These are phyloP conservation scores for Kondoa malvinella DNA, from an alignment of 768 basidiomycete species.

Conservation along the genomic window DNA sequence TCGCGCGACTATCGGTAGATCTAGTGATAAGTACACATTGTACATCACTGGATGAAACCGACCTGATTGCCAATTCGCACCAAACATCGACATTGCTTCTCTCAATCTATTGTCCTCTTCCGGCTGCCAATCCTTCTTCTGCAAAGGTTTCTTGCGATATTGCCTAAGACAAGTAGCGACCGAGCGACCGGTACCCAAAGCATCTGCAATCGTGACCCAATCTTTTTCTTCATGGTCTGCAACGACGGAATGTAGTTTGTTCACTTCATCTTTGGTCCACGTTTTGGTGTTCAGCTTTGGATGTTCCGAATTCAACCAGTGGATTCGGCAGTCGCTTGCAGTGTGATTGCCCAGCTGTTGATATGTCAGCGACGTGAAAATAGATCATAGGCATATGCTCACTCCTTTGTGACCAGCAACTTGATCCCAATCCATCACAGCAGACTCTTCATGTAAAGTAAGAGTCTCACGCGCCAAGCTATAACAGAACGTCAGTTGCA, in stretches of 20 bases:
- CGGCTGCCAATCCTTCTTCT: conserved; percentile 6
- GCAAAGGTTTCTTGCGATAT: conserved; percentile 1
- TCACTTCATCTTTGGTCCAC: conserved; percentile 14
- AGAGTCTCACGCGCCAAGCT: no score
- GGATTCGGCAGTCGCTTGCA: conserved; percentile 14
- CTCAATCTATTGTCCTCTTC: conserved; percentile 14
- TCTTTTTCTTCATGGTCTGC: not conserved
- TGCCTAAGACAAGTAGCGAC: conserved; percentile 10
- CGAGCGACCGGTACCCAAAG: conserved; percentile 11
- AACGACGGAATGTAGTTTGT: not conserved
- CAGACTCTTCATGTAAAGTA: not conserved
- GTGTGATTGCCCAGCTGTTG: conserved; percentile 15
- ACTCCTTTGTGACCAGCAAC: not conserved
- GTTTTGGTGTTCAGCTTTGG: conserved; percentile 6
- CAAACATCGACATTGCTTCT: conserved; percentile 11
- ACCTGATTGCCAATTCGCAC: conserved; percentile 21
- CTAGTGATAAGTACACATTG: not conserved
- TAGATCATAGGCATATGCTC: not conserved
- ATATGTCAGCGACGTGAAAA: not conserved
- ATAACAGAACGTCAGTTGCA: no score
- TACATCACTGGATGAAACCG: conserved; percentile 4
- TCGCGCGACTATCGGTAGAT: no score
- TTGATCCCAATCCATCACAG: conserved; percentile 3
- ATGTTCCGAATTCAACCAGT: conserved; percentile 21
- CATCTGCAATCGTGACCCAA: conserved; percentile 16